Conservation (phyloP, 1,284 basidiomycete genomes). For the Sporisorium scitamineum region DNA sequence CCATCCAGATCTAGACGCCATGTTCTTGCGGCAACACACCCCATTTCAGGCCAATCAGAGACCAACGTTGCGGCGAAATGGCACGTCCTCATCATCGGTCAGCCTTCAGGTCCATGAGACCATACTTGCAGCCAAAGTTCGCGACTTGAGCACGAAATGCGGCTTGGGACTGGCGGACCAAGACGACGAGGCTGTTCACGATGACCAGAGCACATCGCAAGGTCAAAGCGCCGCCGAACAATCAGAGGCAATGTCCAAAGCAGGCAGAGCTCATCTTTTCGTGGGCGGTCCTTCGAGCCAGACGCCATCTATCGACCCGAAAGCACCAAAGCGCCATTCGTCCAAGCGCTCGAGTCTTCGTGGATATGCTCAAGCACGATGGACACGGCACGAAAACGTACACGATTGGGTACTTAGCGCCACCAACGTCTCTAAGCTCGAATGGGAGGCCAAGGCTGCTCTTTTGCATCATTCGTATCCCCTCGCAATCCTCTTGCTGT, state of each 20-base stretch:
- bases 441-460: conserved; percentile 58
- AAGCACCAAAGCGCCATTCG: conserved; percentile 15
- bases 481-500: conserved; percentile 49
- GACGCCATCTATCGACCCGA: not conserved
- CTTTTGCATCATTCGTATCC: conserved; percentile 43
- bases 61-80: conserved; percentile 13
- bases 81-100: conserved; percentile 20
- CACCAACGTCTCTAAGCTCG: conserved; percentile 41
- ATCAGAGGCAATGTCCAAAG: not conserved
- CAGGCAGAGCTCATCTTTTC: not conserved
- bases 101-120: conserved; percentile 48
- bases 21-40: conserved; percentile 25
- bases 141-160: not conserved
- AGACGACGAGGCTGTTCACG: not conserved
- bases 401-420: conserved; percentile 37
- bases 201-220: not conserved
- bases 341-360: conserved; percentile 33
- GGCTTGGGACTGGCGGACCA: not conserved
- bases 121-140: conserved; percentile 29
- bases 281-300: not conserved
- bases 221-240: too few species aligned
- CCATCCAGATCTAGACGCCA: not conserved
- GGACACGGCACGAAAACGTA: conserved; percentile 37
- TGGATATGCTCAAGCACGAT: conserved; percentile 42
- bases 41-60: conserved; percentile 19